A percentile compares a stretch with the other conserved stretches of the same genome.
These are phyloP conservation scores for Colletotrichum spaethianum DNA, from an alignment of 2,329 filamentous ascomycete genomes.

Conservation along the genomic window DNA sequence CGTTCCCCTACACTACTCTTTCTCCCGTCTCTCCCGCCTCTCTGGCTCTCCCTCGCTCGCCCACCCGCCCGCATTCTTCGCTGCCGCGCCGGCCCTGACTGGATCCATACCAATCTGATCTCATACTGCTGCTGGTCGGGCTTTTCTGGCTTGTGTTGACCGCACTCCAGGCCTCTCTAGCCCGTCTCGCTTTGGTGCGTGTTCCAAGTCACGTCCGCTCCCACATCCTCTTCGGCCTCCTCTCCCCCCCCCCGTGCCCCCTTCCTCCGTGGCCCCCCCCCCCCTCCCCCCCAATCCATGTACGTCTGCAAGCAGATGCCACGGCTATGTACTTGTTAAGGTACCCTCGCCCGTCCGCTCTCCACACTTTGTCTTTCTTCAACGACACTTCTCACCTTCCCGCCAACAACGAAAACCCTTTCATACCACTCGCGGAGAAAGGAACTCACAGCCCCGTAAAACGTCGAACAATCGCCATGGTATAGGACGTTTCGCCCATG, in stretches of 20 bases:
- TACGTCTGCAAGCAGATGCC: slow-evolving; percentile 31
- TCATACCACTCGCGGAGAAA: slow-evolving; percentile 30
- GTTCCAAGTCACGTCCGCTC: slow-evolving; percentile 38
- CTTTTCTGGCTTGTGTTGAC: slow-evolving; percentile 19
- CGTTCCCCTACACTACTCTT: not conserved
- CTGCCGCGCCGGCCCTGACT: slow-evolving; percentile 29
- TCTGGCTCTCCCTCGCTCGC: slow-evolving; percentile 9
- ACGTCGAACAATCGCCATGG: slow-evolving; percentile 36
- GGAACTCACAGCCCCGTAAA: slow-evolving; percentile 11
- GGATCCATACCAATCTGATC: slow-evolving; percentile 17
- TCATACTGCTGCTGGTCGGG: slow-evolving; percentile 8
- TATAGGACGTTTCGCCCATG: slow-evolving; percentile 38
- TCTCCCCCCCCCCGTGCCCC: not conserved
- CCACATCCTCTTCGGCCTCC: slow-evolving; percentile 1
- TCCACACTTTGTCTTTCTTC: slow-evolving; percentile 43
- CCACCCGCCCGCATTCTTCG: slow-evolving; percentile 9
- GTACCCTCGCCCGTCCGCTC: slow-evolving; percentile 40
- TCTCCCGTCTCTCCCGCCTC: not conserved
- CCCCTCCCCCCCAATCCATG: slow-evolving; percentile 27
- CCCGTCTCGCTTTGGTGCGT: not conserved
- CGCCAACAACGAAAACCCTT: slow-evolving; percentile 39
- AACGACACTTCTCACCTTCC: slow-evolving; percentile 38
- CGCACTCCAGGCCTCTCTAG: slow-evolving; percentile 12
- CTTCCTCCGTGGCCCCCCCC: slow-evolving; percentile 18
- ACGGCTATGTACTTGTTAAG: slow-evolving; percentile 39